A percentile compares a stretch with the other conserved stretches of the same genome.
phyloP scores from a whole-genome alignment of 1,139 yeast genomes.

The Candida neerlandica region DNA sequence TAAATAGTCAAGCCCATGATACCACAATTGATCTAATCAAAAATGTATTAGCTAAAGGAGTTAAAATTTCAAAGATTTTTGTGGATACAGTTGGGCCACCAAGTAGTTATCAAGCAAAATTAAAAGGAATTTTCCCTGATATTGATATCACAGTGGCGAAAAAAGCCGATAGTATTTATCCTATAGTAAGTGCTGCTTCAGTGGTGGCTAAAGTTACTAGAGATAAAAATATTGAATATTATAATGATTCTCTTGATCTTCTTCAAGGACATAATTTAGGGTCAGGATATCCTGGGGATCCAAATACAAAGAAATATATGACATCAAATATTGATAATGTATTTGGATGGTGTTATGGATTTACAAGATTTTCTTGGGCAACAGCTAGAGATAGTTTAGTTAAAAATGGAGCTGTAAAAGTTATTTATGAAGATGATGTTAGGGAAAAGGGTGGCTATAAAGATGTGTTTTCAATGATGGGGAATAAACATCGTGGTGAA shows the following conservation, averaged over 20 bases:
- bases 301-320: slow-evolving; percentile 78
- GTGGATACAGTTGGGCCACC: slow-evolving; percentile 99
- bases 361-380: slow-evolving; percentile 91
- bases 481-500: slow-evolving; percentile 3
- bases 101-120: slow-evolving; percentile 72
- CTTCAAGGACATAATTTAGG: slow-evolving; percentile 55
- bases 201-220: slow-evolving; percentile 96
- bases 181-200: slow-evolving; percentile 95
- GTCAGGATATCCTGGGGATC: slow-evolving; percentile 95
- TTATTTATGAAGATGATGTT: slow-evolving; percentile 41
- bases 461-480: slow-evolving; percentile 29
- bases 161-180: slow-evolving; percentile 93
- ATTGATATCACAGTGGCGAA: slow-evolving; percentile 84
- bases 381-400: slow-evolving; percentile 77
- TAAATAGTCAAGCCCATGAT: slow-evolving; percentile 96
- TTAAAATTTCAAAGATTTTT: slow-evolving; percentile 67
- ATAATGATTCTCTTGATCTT: slow-evolving; percentile 22
- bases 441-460: slow-evolving; percentile 28
- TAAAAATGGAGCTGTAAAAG: slow-evolving; percentile 49
- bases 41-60: slow-evolving; percentile 58
- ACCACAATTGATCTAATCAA: slow-evolving; percentile 81
- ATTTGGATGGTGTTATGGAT: slow-evolving; percentile 82
- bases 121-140: slow-evolving; percentile 67
- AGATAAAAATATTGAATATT: slow-evolving; percentile 63
- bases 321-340: slow-evolving; percentile 61